Evolutionary conservation across 495 filamentous ascomycete species (phyloP).

Genomic region (Rostrohypoxylon terebratum): DNA sequence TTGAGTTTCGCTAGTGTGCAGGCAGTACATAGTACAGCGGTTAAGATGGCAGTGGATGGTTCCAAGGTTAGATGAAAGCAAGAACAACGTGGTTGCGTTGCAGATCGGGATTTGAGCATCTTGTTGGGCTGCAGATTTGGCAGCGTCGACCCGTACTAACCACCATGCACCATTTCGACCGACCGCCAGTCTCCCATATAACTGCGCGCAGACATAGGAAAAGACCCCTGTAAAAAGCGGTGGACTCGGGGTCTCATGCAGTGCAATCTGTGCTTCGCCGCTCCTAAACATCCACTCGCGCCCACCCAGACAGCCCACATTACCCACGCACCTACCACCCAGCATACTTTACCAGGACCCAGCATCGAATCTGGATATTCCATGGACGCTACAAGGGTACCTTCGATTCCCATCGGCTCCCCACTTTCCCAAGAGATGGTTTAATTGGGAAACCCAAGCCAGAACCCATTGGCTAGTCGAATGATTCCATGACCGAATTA

Average conservation of each 20-base stretch:
- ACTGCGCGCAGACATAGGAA: slow-evolving; percentile 43
- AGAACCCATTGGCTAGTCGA: slow-evolving; percentile 26
- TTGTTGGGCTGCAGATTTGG: slow-evolving; percentile 44
- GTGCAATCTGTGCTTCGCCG: slow-evolving; percentile 50
- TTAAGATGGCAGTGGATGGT: slow-evolving; percentile 17
- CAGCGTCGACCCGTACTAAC: slow-evolving; percentile 14
- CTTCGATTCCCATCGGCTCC: slow-evolving; percentile 1
- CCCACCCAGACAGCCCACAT: slow-evolving; percentile 18
- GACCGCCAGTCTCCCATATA: slow-evolving; percentile 54
- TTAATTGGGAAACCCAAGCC: slow-evolving; percentile 29
- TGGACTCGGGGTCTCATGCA: slow-evolving; percentile 52
- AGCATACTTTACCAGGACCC: neutral
- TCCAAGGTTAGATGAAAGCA: slow-evolving; percentile 21
- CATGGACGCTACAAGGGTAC: slow-evolving; percentile 10
- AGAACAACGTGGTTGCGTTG: slow-evolving; percentile 46
- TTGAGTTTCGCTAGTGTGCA: neutral
- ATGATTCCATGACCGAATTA: slow-evolving; percentile 23
- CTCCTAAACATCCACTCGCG: slow-evolving; percentile 8
- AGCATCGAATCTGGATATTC: neutral
- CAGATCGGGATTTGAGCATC: slow-evolving; percentile 47
- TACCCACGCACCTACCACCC: slow-evolving; percentile 13
- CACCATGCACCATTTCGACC: slow-evolving; percentile 40
- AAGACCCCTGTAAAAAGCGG: slow-evolving; percentile 52
- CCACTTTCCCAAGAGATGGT: slow-evolving; percentile 40
- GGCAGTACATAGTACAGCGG: neutral